Evolutionary conservation across 148 eudicot species (phyloP).

Genomic region (Spergularia marina): DNA sequence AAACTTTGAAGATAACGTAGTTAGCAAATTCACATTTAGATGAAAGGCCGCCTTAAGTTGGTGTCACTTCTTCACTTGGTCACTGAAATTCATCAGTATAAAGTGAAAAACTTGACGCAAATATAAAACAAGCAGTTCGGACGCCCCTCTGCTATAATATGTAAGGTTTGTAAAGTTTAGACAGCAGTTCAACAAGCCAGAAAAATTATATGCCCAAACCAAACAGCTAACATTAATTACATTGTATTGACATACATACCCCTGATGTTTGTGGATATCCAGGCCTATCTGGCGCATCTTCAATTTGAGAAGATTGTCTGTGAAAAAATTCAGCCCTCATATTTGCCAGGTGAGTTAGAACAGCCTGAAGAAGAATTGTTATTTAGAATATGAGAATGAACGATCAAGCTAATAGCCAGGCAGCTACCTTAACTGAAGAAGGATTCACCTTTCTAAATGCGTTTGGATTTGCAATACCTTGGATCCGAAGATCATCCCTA

Average conservation of each 20-base stretch:
- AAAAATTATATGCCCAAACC: background rate
- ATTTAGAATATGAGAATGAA: conserved; percentile 9
- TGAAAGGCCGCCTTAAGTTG: background rate
- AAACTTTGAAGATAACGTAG: no score
- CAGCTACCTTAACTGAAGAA: conserved; percentile 5
- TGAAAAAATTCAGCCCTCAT: conserved; percentile 54
- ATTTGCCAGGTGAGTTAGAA: conserved; percentile 53
- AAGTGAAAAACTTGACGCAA: background rate
- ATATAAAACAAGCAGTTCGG: background rate
- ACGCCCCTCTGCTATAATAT: background rate
- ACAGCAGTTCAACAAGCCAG: background rate
- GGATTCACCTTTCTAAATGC: conserved; percentile 70
- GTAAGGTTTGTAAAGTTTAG: background rate
- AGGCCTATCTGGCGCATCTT: conserved; percentile 45
- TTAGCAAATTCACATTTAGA: background rate
- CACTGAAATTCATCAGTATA: background rate
- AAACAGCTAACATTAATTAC: background rate
- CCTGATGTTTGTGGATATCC: conserved; percentile 42
- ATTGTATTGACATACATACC: conserved; percentile 48
- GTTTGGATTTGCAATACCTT: conserved; percentile 69
- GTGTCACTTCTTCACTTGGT: background rate
- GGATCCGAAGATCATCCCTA: conserved; percentile 75
- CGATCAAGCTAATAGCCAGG: background rate
- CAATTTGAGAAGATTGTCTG: conserved; percentile 44
- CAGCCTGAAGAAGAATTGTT: conserved; percentile 50